Evolutionary conservation across 805 yeast species (phyloP).

Genomic region (Grigorovia yakushimaensis): DNA sequence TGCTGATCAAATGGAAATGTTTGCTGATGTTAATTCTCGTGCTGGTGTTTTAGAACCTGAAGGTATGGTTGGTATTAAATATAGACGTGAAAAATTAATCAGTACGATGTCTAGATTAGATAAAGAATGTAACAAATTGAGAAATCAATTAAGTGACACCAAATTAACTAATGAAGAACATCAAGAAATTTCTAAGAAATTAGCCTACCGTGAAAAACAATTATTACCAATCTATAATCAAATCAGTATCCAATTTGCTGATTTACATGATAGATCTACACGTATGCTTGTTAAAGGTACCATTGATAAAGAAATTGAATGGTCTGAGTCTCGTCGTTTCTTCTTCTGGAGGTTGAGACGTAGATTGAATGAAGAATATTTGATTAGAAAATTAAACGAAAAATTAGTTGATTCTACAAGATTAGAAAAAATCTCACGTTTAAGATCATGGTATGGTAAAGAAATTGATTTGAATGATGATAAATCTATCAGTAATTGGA

Average conservation of each 20-base stretch:
- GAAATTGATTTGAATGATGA: slow-evolving; percentile 64
- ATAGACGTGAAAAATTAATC: slow-evolving; percentile 83
- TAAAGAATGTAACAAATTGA: slow-evolving; percentile 57
- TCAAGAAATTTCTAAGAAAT: slow-evolving; percentile 50
- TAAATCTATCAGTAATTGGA: slow-evolving; percentile 71
- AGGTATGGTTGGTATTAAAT: slow-evolving; percentile 98
- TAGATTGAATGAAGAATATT: slow-evolving; percentile 85
- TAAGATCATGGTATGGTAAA: slow-evolving; percentile 78
- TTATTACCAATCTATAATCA: slow-evolving; percentile 86
- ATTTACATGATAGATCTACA: slow-evolving; percentile 92
- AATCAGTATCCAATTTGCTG: slow-evolving; percentile 92
- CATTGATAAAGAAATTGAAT: slow-evolving; percentile 73
- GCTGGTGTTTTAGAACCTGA: slow-evolving; percentile 98
- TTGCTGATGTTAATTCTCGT: slow-evolving; percentile 90
- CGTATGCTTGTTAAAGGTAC: slow-evolving; percentile 95
- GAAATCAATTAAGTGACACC: slow-evolving; percentile 45
- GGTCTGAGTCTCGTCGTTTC: slow-evolving; percentile 84
- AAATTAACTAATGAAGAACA: slow-evolving; percentile 55
- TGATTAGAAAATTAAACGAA: slow-evolving; percentile 62
- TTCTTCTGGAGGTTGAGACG: slow-evolving; percentile 99
- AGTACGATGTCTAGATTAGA: slow-evolving; percentile 91
- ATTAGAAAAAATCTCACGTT: slow-evolving; percentile 76
- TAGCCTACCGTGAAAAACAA: slow-evolving; percentile 68
- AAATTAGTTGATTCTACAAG: slow-evolving; percentile 52
- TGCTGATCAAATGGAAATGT: slow-evolving; percentile 97